Evolutionary conservation across 176 grass and related monocot species (phyloP).

Genomic region (Phoenix roebelenii): DNA sequence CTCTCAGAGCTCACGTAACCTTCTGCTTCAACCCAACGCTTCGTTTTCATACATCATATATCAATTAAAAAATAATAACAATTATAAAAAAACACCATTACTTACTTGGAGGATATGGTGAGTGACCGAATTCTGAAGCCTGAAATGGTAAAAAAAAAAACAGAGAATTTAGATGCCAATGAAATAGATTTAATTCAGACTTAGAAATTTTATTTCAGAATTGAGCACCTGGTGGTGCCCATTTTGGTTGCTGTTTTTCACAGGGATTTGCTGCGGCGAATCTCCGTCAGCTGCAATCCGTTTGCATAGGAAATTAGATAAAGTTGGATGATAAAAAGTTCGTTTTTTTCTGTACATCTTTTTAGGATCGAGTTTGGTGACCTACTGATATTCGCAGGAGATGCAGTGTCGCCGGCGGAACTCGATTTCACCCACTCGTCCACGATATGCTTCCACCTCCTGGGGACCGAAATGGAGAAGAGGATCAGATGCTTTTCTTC

Average conservation of each 20-base stretch:
- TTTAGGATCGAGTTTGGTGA: not conserved
- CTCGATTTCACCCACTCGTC: constrained; percentile 57
- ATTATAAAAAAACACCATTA: not conserved
- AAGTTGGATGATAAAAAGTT: no score
- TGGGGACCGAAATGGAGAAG: constrained; percentile 11
- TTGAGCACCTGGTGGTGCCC: not conserved
- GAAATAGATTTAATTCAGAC: no score
- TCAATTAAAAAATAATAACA: no score
- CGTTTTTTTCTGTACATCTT: no score
- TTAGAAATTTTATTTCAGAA: no score
- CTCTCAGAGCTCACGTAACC: no score
- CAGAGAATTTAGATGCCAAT: no score
- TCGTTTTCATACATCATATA: no score
- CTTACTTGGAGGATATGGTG: constrained; percentile 55
- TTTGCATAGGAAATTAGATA: not conserved
- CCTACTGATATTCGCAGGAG: constrained; percentile 46
- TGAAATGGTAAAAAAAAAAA: constrained; percentile 22
- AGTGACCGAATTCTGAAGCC: constrained; percentile 34
- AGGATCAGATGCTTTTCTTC: not conserved
- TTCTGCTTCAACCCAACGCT: no score
- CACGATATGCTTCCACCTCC: constrained; percentile 81
- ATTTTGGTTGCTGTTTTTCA: constrained; percentile 28
- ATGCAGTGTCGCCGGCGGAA: constrained; percentile 27
- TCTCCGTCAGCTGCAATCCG: constrained; percentile 55
- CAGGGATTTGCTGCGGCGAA: constrained; percentile 52